Base-by-base conservation (phyloP, 768 basidiomycete genomes). In the Tylopilus felleus region DNA sequence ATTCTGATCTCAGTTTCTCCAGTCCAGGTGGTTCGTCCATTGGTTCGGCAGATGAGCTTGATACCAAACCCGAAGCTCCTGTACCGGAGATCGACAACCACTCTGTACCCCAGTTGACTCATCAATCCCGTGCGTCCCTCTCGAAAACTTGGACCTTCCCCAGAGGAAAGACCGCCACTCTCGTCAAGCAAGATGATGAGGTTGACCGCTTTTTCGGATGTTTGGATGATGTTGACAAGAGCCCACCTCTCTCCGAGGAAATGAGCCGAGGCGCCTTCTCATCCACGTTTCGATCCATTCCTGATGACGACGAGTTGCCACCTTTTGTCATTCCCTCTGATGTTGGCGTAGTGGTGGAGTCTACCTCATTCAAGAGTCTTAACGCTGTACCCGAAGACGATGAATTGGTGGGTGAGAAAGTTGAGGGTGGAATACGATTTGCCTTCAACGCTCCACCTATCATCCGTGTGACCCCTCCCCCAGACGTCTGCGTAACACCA, bases 121-220 rank as follows among this genome's bases (percentile, higher is more conserved):
- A 78, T 50, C 55, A 52, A 10, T 58, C 71, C 16, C 65, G 53
- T 22, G 70, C 71, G 16, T 83, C 83, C 2, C 75, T 88, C 22
- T 81, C 81, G n/a, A 83, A 80, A 70, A 75, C 75, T 0, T 90
- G 88, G 88, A 83, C 84, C 0, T 90, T 90, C 68, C 82, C 82
- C 2, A 74, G 58, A 51, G 74, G 68, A 21, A 63, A 58, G 46
- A 29, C 62, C 23, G 35, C 61, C 62, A 62, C 36, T 19, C 48
- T 49, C 25, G 56, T 54, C 21, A 57, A 60, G 13, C 57, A 63
- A 35, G 57, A 71, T 2, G 77, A 81, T 19, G 80, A 84, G n/a
- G 74, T 87, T 9, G 90, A 92, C 65, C 78, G 76, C 31, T 92
- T 92, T 77, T 92, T 92, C 60, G 84, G 80, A 40, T 92, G 88